These are phyloP conservation scores for Raffaelea albimanens DNA, from an alignment of 2,329 filamentous ascomycete species.

Conservation along the genomic window DNA sequence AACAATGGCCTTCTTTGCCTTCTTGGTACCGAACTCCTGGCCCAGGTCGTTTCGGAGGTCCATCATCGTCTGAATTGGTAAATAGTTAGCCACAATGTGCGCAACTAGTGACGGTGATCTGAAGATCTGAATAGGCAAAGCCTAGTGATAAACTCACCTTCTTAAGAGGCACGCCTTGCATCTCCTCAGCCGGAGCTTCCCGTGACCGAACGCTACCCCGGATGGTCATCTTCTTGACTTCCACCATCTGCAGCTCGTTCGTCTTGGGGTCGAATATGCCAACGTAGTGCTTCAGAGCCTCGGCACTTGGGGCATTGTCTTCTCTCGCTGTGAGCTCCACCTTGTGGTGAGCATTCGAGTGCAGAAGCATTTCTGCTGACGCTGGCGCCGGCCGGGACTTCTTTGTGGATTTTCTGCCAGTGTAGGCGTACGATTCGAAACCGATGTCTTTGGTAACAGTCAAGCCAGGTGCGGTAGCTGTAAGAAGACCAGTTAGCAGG, in stretches of 20 bases:
- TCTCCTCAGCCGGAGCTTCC: slow-evolving; percentile 38
- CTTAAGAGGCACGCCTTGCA: slow-evolving; percentile 24
- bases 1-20: slow-evolving; percentile 68
- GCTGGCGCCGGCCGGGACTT: too few species aligned
- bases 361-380: slow-evolving; percentile 43
- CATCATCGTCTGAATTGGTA: slow-evolving; percentile 37
- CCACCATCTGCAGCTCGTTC: slow-evolving; percentile 49
- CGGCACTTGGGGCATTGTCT: slow-evolving; percentile 29
- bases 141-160: slow-evolving; percentile 22
- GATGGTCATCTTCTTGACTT: slow-evolving; percentile 56
- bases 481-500: background rate
- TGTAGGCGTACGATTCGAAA: slow-evolving; percentile 38
- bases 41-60: slow-evolving; percentile 61
- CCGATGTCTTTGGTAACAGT: slow-evolving; percentile 24
- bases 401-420: slow-evolving; percentile 19
- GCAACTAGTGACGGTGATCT: background rate
- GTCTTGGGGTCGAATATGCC: slow-evolving; percentile 54
- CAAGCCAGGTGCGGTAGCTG: slow-evolving; percentile 33
- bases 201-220: slow-evolving; percentile 48
- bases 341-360: slow-evolving; percentile 46
- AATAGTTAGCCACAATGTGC: slow-evolving; percentile 14
- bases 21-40: slow-evolving; percentile 75
- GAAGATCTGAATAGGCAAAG: background rate
- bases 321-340: slow-evolving; percentile 53
- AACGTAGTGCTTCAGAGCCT: slow-evolving; percentile 50